Evolutionary conservation across 2,329 filamentous ascomycete species (phyloP).

Genomic region (Zarea fungicola): DNA sequence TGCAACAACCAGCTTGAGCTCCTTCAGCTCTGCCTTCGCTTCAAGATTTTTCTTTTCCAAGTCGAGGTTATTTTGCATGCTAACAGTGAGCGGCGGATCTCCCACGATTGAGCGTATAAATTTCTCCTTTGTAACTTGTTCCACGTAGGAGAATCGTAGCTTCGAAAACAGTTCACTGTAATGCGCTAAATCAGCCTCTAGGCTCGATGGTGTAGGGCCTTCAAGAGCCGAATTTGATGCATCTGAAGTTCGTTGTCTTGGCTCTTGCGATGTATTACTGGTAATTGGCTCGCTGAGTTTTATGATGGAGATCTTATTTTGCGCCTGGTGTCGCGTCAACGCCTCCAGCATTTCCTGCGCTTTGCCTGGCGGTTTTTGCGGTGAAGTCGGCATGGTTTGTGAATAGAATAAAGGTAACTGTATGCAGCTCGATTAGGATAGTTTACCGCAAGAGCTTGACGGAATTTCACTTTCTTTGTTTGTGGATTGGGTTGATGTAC

Average conservation of each 20-base stretch:
- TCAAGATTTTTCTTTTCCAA: conserved; percentile 64
- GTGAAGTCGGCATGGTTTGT: conserved; percentile 19
- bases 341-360: conserved; percentile 39
- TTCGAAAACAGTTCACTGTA: conserved; percentile 96
- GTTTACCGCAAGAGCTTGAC: too few relatives aligned
- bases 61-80: conserved; percentile 73
- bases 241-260: conserved; percentile 61
- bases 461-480: neutral
- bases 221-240: conserved; percentile 61
- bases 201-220: conserved; percentile 65
- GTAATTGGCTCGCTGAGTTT: conserved; percentile 71
- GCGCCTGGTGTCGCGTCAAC: conserved; percentile 49
- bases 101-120: conserved; percentile 91
- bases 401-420: neutral
- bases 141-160: conserved; percentile 92
- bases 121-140: conserved; percentile 98
- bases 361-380: conserved; percentile 21
- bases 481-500: neutral
- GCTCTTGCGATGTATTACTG: conserved; percentile 37
- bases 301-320: conserved; percentile 66
- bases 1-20: conserved; percentile 73
- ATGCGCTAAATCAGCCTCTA: conserved; percentile 79
- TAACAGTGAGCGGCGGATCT: conserved; percentile 81
- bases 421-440: too few relatives aligned
- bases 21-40: conserved; percentile 71